These are phyloP conservation scores for Leccinum fibrillosum DNA, from an alignment of 768 basidiomycete genomes.

Conservation along the genomic window DNA sequence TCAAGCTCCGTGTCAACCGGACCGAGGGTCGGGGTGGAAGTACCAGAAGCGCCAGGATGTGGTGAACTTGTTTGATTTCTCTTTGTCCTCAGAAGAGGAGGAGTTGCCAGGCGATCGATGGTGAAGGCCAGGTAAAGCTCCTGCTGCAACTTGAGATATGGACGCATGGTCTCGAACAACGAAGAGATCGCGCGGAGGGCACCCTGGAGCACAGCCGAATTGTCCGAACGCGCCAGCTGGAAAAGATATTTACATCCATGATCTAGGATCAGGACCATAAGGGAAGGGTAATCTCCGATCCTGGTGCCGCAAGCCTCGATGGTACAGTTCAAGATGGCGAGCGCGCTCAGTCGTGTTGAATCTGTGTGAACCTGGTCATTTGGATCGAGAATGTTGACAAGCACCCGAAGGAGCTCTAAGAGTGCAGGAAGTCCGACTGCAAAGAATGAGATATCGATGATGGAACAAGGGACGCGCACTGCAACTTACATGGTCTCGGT, in stretches of 20 bases:
- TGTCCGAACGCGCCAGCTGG: slow-evolving; percentile 92
- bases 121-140: slow-evolving; percentile 94
- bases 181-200: slow-evolving; percentile 85
- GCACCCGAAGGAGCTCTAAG: slow-evolving; percentile 86
- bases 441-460: background rate
- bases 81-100: slow-evolving; percentile 32
- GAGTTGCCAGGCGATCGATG: slow-evolving; percentile 81
- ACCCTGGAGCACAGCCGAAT: slow-evolving; percentile 70
- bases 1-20: slow-evolving; percentile 39
- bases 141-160: slow-evolving; percentile 87
- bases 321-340: slow-evolving; percentile 82
- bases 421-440: slow-evolving; percentile 90
- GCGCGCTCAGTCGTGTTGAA: slow-evolving; percentile 85
- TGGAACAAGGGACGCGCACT: background rate
- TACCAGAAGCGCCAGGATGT: slow-evolving; percentile 48
- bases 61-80: slow-evolving; percentile 44
- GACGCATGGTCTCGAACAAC: slow-evolving; percentile 82
- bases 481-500: slow-evolving; percentile 24
- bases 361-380: slow-evolving; percentile 95
- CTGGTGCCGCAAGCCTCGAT: slow-evolving; percentile 80
- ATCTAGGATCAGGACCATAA: slow-evolving; percentile 77
- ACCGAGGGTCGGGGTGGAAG: slow-evolving; percentile 41
- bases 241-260: slow-evolving; percentile 95
- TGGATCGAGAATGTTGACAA: slow-evolving; percentile 94
- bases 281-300: slow-evolving; percentile 74